phyloP scores from a whole-genome alignment of 495 filamentous ascomycete species.

The Daldinia bambusicola region DNA sequence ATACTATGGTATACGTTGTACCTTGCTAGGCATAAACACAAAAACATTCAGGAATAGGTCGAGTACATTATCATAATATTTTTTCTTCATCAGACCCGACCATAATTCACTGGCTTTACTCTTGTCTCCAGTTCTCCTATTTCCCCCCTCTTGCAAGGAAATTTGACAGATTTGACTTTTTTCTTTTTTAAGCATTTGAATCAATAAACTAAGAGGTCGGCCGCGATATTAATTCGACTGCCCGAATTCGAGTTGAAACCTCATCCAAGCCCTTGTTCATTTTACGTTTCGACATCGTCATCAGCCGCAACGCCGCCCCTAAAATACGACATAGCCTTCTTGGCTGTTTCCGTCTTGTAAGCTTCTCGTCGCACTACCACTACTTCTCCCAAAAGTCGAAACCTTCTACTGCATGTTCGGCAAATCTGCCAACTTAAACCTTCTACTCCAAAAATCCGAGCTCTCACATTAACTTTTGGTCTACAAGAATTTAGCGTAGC shows the following conservation, averaged over 20 bases:
- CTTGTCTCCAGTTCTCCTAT: background rate
- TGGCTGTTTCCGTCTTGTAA: conserved; percentile 36
- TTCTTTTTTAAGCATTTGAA: too few relatives aligned
- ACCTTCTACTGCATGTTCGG: conserved; percentile 27
- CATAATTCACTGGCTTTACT: background rate
- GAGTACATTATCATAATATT: conserved; percentile 16
- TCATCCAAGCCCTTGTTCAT: conserved; percentile 9
- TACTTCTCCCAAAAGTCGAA: conserved; percentile 11
- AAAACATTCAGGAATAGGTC: background rate
- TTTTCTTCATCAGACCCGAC: background rate
- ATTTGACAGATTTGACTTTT: conserved; percentile 2
- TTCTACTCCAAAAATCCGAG: background rate
- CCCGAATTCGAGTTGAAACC: conserved; percentile 9
- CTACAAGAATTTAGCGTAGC: conserved; percentile 15
- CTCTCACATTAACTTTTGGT: conserved; percentile 26
- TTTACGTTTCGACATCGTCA: conserved; percentile 24
- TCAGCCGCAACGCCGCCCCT: conserved; percentile 41
- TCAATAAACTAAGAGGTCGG: background rate
- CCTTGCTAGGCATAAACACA: conserved; percentile 24
- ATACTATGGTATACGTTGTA: background rate
- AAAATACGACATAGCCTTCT: conserved; percentile 39
- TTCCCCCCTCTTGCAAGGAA: background rate
- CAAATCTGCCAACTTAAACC: conserved; percentile 17
- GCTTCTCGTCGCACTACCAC: conserved; percentile 24
- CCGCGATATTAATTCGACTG: background rate